These are phyloP conservation scores for Akanthomyces muscarius DNA, from an alignment of 2,329 filamentous ascomycete genomes.

Conservation along the genomic window DNA sequence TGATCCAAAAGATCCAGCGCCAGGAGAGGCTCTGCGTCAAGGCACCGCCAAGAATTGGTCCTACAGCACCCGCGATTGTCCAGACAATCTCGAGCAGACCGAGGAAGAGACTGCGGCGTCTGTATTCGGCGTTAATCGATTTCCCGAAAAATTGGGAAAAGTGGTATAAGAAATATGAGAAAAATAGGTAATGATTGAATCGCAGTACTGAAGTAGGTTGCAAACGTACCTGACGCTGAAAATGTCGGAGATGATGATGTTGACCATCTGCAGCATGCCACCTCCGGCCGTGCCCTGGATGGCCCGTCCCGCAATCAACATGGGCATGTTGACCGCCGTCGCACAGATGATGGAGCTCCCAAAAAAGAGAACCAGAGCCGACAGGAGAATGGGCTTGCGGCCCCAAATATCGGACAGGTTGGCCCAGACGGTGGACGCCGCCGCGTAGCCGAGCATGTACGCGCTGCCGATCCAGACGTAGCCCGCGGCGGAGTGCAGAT, in stretches of 20 bases:
- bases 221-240: slow-evolving; percentile 38
- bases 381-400: slow-evolving; percentile 46
- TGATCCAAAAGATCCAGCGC: slow-evolving; percentile 52
- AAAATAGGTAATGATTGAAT: no score
- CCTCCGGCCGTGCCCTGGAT: slow-evolving; percentile 47
- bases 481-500: slow-evolving; percentile 58
- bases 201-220: slow-evolving; percentile 28
- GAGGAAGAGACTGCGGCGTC: slow-evolving; percentile 46
- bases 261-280: slow-evolving; percentile 46
- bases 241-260: slow-evolving; percentile 47
- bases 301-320: slow-evolving; percentile 44
- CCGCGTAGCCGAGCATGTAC: slow-evolving; percentile 63
- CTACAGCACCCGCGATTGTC: slow-evolving; percentile 62
- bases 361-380: slow-evolving; percentile 45
- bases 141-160: no score
- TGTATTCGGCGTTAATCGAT: slow-evolving; percentile 27
- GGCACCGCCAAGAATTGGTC: slow-evolving; percentile 60
- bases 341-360: slow-evolving; percentile 45
- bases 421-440: slow-evolving; percentile 61
- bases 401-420: slow-evolving; percentile 54
- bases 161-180: no score
- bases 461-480: slow-evolving; percentile 69
- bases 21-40: slow-evolving; percentile 54
- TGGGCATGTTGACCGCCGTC: slow-evolving; percentile 38
- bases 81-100: slow-evolving; percentile 64